Evolutionary conservation across 805 yeast genomes (phyloP).

Genomic region (Nakazawaea laoshanensis): DNA sequence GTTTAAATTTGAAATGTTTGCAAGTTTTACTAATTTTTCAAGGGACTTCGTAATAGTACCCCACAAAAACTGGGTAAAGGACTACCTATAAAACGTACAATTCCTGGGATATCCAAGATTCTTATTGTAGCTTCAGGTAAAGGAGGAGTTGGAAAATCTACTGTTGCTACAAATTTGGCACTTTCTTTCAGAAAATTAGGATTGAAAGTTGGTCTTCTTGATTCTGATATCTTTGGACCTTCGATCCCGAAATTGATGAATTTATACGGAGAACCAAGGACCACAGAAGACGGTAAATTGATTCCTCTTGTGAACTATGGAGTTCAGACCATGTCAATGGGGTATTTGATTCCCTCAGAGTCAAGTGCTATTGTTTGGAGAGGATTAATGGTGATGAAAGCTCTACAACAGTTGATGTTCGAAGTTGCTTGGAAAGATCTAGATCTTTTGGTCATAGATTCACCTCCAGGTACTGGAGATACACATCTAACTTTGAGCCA

Average conservation of each 20-base stretch:
- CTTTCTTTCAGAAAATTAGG: slow-evolving; percentile 47
- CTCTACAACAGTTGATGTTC: slow-evolving; percentile 72
- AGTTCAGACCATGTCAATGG: slow-evolving; percentile 83
- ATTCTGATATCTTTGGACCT: slow-evolving; percentile 82
- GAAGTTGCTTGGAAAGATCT: slow-evolving; percentile 70
- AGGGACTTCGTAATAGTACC: slow-evolving; percentile 33
- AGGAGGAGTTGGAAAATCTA: slow-evolving; percentile 80
- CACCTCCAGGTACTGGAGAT: slow-evolving; percentile 94
- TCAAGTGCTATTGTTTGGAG: slow-evolving; percentile 77
- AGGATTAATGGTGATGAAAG: slow-evolving; percentile 82
- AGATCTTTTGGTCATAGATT: slow-evolving; percentile 66
- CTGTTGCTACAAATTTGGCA: slow-evolving; percentile 65
- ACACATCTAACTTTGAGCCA: slow-evolving; percentile 79
- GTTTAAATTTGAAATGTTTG: too few species aligned
- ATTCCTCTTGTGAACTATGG: slow-evolving; percentile 70
- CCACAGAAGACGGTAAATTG: slow-evolving; percentile 41
- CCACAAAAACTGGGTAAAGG: slow-evolving; percentile 41
- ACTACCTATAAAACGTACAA: slow-evolving; percentile 43
- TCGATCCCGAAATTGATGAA: slow-evolving; percentile 67
- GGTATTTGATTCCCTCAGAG: slow-evolving; percentile 59
- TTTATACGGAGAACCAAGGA: slow-evolving; percentile 62
- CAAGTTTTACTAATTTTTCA: too few species aligned
- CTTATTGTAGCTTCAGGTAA: slow-evolving; percentile 68
- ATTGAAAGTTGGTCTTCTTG: slow-evolving; percentile 58
- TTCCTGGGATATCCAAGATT: slow-evolving; percentile 55